A percentile compares a stretch with the other conserved stretches of the same genome.
phyloP scores from a whole-genome alignment of 2,329 filamentous ascomycete species.

The Neospermospora avenae region DNA sequence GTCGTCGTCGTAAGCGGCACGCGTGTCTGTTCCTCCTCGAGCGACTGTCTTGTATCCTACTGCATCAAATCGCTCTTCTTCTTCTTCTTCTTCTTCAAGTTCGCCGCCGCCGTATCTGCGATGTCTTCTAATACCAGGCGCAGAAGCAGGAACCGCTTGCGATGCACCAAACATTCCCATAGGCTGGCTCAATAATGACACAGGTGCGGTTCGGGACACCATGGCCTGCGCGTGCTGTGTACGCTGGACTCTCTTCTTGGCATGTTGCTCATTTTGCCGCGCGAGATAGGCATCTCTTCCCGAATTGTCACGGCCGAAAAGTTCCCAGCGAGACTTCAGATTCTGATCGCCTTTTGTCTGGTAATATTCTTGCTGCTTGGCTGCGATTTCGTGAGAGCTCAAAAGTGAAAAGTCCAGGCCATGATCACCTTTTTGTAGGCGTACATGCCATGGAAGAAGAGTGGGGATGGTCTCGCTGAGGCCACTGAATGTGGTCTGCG shows the following conservation, averaged over 20 bases:
- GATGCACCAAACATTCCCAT: background rate
- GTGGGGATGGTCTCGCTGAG: slow-evolving; percentile 46
- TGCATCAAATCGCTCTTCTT: no score
- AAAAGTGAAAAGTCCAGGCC: slow-evolving; percentile 25
- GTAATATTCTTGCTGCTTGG: slow-evolving; percentile 30
- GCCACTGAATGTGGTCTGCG: slow-evolving; percentile 47
- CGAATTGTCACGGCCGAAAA: slow-evolving; percentile 35
- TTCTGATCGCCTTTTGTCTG: slow-evolving; percentile 9
- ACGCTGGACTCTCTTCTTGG: background rate
- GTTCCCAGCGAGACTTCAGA: slow-evolving; percentile 35
- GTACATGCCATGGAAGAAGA: slow-evolving; percentile 46
- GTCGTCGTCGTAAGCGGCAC: slow-evolving; percentile 5
- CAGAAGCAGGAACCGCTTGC: background rate
- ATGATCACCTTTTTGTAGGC: slow-evolving; percentile 35
- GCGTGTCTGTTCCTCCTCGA: no score
- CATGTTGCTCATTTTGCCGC: background rate
- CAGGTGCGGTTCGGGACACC: background rate
- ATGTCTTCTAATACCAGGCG: background rate
- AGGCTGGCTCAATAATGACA: background rate
- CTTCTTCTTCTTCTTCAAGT: no score
- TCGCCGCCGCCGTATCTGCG: no score
- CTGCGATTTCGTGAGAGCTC: slow-evolving; percentile 36
- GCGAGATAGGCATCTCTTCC: background rate
- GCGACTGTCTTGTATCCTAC: no score
- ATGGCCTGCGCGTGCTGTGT: background rate